Conservation (phyloP, 225 moss, liverwort and hornwort genomes). For the Lunularia cruciata region DNA sequence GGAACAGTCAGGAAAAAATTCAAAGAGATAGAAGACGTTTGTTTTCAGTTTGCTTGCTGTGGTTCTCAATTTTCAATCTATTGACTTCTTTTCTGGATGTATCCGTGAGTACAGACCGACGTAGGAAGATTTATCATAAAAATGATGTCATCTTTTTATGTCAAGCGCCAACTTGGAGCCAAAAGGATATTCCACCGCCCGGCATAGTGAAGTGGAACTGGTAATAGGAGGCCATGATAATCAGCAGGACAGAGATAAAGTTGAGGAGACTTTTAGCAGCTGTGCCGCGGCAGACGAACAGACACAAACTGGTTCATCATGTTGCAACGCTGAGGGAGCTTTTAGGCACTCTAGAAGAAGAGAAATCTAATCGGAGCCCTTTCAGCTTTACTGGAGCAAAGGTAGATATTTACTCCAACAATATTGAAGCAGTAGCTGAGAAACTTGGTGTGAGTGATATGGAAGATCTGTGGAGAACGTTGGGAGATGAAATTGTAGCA, state of each 20-base stretch:
- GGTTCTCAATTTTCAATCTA: too few species aligned
- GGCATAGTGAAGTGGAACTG: too few species aligned
- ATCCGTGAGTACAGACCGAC: too few species aligned
- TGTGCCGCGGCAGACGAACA: conserved; percentile 20
- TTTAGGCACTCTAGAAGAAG: background rate
- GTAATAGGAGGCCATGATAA: too few species aligned
- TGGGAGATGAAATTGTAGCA: background rate
- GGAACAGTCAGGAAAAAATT: too few species aligned
- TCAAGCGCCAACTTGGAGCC: too few species aligned
- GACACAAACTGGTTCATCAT: conserved; percentile 13
- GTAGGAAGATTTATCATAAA: too few species aligned
- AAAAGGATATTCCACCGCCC: too few species aligned
- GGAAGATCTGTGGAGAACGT: conserved; percentile 4
- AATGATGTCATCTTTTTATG: too few species aligned
- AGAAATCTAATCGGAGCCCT: background rate
- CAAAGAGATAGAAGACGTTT: too few species aligned
- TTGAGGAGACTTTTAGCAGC: conserved; percentile 19
- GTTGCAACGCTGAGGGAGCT: conserved; percentile 12
- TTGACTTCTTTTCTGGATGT: too few species aligned
- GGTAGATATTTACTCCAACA: background rate
- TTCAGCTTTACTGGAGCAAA: background rate
- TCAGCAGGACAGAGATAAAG: conserved; percentile 13
- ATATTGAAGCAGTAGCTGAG: background rate
- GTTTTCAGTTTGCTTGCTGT: too few species aligned
- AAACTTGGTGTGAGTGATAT: background rate